Evolutionary conservation across 2,329 filamentous ascomycete species (phyloP).

Genomic region (Cephalotrichum gorgonifer): DNA sequence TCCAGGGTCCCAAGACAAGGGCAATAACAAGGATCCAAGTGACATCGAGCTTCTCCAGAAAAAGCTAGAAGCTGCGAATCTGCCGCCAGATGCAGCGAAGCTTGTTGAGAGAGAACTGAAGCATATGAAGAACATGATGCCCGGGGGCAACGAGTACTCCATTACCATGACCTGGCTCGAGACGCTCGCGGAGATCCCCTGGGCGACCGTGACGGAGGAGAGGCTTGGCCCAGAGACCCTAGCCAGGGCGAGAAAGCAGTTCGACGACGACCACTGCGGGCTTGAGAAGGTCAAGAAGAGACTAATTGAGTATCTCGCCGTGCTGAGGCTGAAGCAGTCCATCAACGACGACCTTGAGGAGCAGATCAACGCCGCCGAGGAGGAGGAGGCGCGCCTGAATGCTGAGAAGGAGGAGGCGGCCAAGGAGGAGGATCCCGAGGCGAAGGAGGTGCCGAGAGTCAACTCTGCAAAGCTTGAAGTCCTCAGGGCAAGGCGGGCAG

Average conservation of each 20-base stretch:
- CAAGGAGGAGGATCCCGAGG: conserved; percentile 18
- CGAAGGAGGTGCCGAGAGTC: conserved; percentile 15
- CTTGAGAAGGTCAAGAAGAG: conserved; percentile 96
- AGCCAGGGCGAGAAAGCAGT: conserved; percentile 69
- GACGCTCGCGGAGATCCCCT: conserved; percentile 87
- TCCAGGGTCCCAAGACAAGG: conserved; percentile 33
- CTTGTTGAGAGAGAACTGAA: conserved; percentile 85
- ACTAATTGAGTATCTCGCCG: conserved; percentile 86
- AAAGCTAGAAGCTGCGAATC: conserved; percentile 68
- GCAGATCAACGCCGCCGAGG: conserved; percentile 60
- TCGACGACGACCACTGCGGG: conserved; percentile 94
- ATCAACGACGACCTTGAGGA: conserved; percentile 75
- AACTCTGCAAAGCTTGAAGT: conserved; percentile 56
- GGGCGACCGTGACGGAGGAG: conserved; percentile 77
- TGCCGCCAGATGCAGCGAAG: conserved; percentile 78
- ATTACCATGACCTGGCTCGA: conserved; percentile 91
- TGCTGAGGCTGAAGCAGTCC: conserved; percentile 88
- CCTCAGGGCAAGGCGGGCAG: conserved; percentile 71
- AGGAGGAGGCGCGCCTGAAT: conserved; percentile 27
- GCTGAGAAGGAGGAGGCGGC: conserved; percentile 32
- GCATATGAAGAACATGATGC: conserved; percentile 87
- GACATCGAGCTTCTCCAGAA: conserved; percentile 89
- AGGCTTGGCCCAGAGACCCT: conserved; percentile 74
- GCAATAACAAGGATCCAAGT: conserved; percentile 73
- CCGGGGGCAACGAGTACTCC: conserved; percentile 90